Evolutionary conservation across 1,139 yeast genomes (phyloP).

Genomic region (Schwanniomyces etchellsii): DNA sequence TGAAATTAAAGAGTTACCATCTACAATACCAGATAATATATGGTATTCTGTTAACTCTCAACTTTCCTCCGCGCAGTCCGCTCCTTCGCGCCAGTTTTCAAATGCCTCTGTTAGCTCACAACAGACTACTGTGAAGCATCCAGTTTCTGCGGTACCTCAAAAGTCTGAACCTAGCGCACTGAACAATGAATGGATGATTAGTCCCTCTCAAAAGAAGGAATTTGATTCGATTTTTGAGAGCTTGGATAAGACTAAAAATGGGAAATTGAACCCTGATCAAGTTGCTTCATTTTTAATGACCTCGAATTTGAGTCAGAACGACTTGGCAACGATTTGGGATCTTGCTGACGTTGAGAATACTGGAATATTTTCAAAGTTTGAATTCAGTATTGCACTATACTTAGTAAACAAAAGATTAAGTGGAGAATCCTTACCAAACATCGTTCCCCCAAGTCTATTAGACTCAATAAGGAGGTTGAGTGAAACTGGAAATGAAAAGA

Average conservation of each 20-base stretch:
- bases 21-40: constrained; percentile 56
- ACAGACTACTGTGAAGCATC: constrained; percentile 34
- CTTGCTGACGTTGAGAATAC: constrained; percentile 85
- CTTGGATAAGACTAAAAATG: constrained; percentile 61
- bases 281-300: constrained; percentile 88
- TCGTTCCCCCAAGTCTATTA: constrained; percentile 52
- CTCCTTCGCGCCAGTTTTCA: constrained; percentile 28
- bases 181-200: constrained; percentile 56
- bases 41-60: constrained; percentile 56
- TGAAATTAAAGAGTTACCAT: constrained; percentile 62
- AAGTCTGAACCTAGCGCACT: constrained; percentile 7
- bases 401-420: constrained; percentile 78
- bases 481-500: neutral
- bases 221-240: constrained; percentile 75
- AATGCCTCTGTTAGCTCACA: constrained; percentile 51
- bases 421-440: constrained; percentile 72
- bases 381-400: constrained; percentile 91
- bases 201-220: constrained; percentile 67
- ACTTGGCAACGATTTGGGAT: constrained; percentile 90
- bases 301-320: constrained; percentile 80
- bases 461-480: constrained; percentile 18
- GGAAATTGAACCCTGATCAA: constrained; percentile 66
- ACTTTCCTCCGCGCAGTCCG: constrained; percentile 8
- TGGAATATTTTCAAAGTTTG: constrained; percentile 74
- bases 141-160: constrained; percentile 10